Evolutionary conservation across 2,329 filamentous ascomycete species (phyloP), one percentile per base, ranked within the genome.

Genomic region (Ophiognomonia clavigignenti-juglandacearum): DNA sequence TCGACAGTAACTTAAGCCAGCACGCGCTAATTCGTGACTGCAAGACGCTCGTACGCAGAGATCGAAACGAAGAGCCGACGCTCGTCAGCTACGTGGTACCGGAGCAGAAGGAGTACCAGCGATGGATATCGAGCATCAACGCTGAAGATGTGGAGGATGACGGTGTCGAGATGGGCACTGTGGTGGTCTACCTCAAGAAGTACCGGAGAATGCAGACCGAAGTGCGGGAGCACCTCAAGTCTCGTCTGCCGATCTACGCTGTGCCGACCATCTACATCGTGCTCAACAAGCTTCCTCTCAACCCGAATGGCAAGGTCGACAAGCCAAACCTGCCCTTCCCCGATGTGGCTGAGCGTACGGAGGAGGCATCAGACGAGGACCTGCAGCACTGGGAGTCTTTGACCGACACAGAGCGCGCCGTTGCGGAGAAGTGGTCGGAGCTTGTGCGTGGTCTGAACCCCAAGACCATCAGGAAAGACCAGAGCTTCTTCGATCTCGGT

Each of bases 61-160:
- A 95, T 66, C 83, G 84, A 58, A 81, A 90, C 61, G 88, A 95
- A 64, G 92, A 96, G 64, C 85, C 82, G 14, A 92, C 79, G 0
- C 73, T 97, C 18, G 88, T 96, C 57, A 95, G 85, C 63, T 96
- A 96, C 64, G 80, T 96, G 51, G 90, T 96, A 3, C 89, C 91
- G 9, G 86, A 95, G 57, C 75, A 82, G 65, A 76, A 77, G 53
- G 78, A 84, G 55, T 96, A 89, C 88, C 68, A 74, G 35, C 68
- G 77, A 18, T 92, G 82, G 78, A 71, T 91, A 24, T 66, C 78
- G 38, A 67, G 71, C 43, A 69, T 75, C 53, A 69, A 72, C 11
- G 61, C 76, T 2, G 70, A 80, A 34, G 82, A 83, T 27, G 64
- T 72, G 5, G 66, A 77, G 39, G 78, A 82, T 14, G 69, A 78